Evolutionary conservation across 2,329 filamentous ascomycete genomes (phyloP).

Genomic region (Pyrenochaeta sp.): DNA sequence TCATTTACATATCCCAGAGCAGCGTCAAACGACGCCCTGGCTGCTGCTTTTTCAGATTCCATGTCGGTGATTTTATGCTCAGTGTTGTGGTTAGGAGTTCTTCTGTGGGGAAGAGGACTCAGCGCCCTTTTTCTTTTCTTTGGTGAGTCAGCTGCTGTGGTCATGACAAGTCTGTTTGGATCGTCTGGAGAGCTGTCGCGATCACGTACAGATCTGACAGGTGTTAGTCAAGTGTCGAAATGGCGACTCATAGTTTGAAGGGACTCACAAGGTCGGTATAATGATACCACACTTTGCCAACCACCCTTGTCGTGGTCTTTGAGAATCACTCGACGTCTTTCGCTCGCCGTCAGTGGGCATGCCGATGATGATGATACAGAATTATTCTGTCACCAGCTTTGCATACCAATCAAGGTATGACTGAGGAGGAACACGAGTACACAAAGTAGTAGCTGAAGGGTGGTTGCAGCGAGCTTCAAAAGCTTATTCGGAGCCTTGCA

Average conservation of each 20-base stretch:
- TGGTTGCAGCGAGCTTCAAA: conserved; percentile 13
- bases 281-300: conserved; percentile 38
- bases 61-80: conserved; percentile 10
- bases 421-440: conserved; percentile 5
- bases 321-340: conserved; percentile 35
- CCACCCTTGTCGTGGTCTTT: conserved; percentile 28
- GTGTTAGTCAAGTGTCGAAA: too few species aligned
- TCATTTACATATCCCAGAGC: conserved; percentile 4
- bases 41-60: neutral
- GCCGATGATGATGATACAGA: conserved; percentile 26
- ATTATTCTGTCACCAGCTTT: conserved; percentile 26
- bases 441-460: conserved; percentile 10
- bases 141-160: conserved; percentile 39
- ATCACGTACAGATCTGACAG: conserved; percentile 44
- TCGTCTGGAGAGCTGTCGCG: conserved; percentile 30
- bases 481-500: conserved; percentile 19
- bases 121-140: conserved; percentile 44
- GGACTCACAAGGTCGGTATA: conserved; percentile 37
- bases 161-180: conserved; percentile 30
- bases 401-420: conserved; percentile 26
- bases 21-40: conserved; percentile 10
- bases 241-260: neutral
- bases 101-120: conserved; percentile 24
- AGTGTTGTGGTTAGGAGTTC: conserved; percentile 17
- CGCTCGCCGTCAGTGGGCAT: conserved; percentile 41